Conservation (phyloP, 371 early-diverging fungal genomes). For the Zychaea mexicana region DNA sequence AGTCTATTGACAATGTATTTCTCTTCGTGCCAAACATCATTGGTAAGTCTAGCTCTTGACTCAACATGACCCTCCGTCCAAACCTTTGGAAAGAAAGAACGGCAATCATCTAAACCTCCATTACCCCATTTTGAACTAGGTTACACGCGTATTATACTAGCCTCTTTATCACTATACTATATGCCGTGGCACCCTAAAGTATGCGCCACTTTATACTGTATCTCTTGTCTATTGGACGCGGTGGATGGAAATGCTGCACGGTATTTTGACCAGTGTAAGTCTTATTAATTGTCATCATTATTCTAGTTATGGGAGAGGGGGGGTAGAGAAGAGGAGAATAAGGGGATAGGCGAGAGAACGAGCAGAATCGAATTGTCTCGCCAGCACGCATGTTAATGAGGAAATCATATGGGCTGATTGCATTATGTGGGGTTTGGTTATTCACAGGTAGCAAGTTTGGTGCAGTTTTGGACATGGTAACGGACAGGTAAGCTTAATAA, state of each 20-base stretch:
- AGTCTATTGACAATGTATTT: slow-evolving; percentile 68
- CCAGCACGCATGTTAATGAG: no score
- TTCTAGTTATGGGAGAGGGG: not conserved
- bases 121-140: slow-evolving; percentile 46
- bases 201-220: slow-evolving; percentile 77
- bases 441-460: slow-evolving; percentile 88
- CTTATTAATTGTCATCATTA: not conserved
- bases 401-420: no score
- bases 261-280: slow-evolving; percentile 85
- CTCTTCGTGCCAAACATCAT: slow-evolving; percentile 92
- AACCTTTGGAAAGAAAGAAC: not conserved
- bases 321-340: not conserved
- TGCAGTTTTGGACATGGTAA: slow-evolving; percentile 97
- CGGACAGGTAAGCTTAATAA: slow-evolving; percentile 71
- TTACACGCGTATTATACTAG: slow-evolving; percentile 85
- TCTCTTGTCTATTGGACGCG: slow-evolving; percentile 93
- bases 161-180: slow-evolving; percentile 71
- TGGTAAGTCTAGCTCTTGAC: slow-evolving; percentile 47
- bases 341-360: no score
- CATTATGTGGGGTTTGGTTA: not conserved
- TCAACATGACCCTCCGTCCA: not conserved
- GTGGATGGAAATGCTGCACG: slow-evolving; percentile 96
- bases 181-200: slow-evolving; percentile 73
- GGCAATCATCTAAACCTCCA: not conserved
- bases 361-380: no score